Evolutionary conservation across 176 grass and related monocot genomes (phyloP).

Genomic region (Cenchrus purpureus): DNA sequence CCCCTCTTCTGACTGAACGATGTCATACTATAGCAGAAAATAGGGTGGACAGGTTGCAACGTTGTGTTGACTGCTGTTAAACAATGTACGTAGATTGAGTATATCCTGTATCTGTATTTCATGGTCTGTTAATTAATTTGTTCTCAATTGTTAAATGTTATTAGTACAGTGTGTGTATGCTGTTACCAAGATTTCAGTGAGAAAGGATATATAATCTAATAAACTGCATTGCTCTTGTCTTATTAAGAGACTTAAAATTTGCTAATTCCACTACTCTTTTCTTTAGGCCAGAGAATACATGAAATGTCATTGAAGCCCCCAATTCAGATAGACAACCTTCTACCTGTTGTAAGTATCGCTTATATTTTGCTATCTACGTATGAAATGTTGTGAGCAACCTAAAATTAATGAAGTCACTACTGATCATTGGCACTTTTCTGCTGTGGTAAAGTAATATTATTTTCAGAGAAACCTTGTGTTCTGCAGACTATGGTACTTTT

Average conservation of each 20-base stretch:
- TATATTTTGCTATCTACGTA: conserved; percentile 8
- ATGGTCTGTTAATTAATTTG: conserved; percentile 3
- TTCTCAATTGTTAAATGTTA: conserved; percentile 4
- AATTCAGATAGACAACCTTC: conserved; percentile 58
- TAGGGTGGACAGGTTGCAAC: conserved; percentile 85
- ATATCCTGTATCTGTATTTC: background rate
- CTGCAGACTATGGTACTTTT: background rate
- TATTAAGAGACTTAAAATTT: conserved; percentile 29
- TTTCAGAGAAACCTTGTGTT: conserved; percentile 21
- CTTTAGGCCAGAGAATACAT: conserved; percentile 85
- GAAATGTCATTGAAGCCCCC: conserved; percentile 85
- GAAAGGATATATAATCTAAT: background rate
- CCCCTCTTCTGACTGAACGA: conserved; percentile 81
- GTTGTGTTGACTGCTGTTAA: conserved; percentile 94
- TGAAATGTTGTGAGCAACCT: background rate
- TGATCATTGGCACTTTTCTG: background rate
- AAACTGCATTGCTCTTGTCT: conserved; percentile 27
- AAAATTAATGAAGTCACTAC: background rate
- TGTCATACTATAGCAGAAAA: conserved; percentile 83
- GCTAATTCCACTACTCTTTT: conserved; percentile 36
- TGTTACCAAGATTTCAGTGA: background rate
- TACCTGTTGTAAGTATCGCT: conserved; percentile 62
- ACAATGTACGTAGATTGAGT: conserved; percentile 60
- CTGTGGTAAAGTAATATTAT: background rate
- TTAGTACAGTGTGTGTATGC: background rate